A percentile compares a stretch with the other conserved stretches of the same genome.
Evolutionary conservation across 306 rosid genomes (phyloP).

Genomic region (Carpinus fangiana): DNA sequence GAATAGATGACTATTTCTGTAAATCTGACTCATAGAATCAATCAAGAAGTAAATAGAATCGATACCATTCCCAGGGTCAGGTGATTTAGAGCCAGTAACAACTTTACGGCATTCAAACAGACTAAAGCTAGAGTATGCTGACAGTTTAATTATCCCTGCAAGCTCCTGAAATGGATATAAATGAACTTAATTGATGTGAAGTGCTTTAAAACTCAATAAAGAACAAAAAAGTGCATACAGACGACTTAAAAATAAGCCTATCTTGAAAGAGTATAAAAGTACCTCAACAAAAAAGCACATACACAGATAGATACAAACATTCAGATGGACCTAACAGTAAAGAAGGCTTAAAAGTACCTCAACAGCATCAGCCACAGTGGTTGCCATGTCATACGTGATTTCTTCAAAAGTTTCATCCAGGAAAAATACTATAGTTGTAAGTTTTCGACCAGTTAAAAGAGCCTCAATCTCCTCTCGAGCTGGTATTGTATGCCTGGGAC

Average conservation of each 20-base stretch:
- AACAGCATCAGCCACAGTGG: conserved; percentile 92
- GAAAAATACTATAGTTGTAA: conserved; percentile 87
- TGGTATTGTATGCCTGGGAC: conserved; percentile 85
- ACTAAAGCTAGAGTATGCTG: conserved; percentile 78
- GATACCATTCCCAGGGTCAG: conserved; percentile 78
- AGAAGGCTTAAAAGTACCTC: conserved; percentile 57
- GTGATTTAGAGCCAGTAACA: conserved; percentile 70
- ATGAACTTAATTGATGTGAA: conserved; percentile 22
- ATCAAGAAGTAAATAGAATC: conserved; percentile 20
- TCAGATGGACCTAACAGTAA: conserved; percentile 17
- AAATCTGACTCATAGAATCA: conserved; percentile 16
- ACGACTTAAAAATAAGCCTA: conserved; percentile 9
- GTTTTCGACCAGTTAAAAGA: conserved; percentile 74
- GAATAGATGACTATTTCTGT: conserved; percentile 28
- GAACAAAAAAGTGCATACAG: not conserved
- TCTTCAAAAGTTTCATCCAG: conserved; percentile 98
- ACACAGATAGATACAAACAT: not conserved
- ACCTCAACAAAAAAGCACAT: not conserved
- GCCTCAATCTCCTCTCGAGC: conserved; percentile 95
- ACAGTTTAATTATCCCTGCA: conserved; percentile 77
- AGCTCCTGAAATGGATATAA: conserved; percentile 68
- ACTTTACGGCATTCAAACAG: conserved; percentile 84
- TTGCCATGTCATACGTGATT: conserved; percentile 85
- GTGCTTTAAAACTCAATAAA: conserved; percentile 13
- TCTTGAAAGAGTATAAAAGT: not conserved